These are phyloP conservation scores for Aquilaria yunnanensis DNA, from an alignment of 345 rosid species.

Conservation along the genomic window DNA sequence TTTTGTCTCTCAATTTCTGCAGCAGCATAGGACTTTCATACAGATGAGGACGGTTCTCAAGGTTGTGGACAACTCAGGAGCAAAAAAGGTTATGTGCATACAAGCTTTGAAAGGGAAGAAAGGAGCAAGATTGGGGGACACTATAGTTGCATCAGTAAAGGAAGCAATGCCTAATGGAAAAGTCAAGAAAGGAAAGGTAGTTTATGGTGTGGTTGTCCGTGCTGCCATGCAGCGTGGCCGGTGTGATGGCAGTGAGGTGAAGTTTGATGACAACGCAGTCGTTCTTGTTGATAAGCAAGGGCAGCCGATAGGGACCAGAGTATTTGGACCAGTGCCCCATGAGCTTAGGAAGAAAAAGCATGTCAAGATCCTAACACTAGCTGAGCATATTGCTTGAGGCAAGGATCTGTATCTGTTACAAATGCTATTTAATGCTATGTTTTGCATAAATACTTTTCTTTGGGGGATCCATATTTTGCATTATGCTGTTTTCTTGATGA, in stretches of 20 bases:
- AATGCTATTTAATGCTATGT: no score
- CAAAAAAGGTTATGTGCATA: constrained; percentile 85
- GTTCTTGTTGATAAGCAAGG: constrained; percentile 73
- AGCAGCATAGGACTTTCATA: constrained; percentile 73
- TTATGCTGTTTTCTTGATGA: no score
- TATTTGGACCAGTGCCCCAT: constrained; percentile 87
- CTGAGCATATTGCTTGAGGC: constrained; percentile 74
- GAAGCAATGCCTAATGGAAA: constrained; percentile 92
- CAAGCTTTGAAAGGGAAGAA: constrained; percentile 70
- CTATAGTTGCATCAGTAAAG: constrained; percentile 78
- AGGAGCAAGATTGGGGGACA: constrained; percentile 83
- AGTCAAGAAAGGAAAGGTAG: constrained; percentile 90
- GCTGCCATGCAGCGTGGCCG: constrained; percentile 92
- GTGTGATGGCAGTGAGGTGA: constrained; percentile 81
- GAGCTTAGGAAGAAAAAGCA: constrained; percentile 89
- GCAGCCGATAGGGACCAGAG: constrained; percentile 75
- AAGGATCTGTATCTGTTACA: neutral
- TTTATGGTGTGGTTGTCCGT: constrained; percentile 71
- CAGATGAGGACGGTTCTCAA: constrained; percentile 90
- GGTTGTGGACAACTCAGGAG: constrained; percentile 88
- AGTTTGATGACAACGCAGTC: constrained; percentile 88
- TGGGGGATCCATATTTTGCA: no score
- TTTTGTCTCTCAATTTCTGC: constrained; percentile 10
- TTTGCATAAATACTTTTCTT: no score
- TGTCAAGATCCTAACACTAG: constrained; percentile 79